Percentiles rank a stretch among this genome's conserved stretches.
These are phyloP conservation scores for Loxodes magnus DNA, from an alignment of 73 alveolate species.

Conservation along the genomic window DNA sequence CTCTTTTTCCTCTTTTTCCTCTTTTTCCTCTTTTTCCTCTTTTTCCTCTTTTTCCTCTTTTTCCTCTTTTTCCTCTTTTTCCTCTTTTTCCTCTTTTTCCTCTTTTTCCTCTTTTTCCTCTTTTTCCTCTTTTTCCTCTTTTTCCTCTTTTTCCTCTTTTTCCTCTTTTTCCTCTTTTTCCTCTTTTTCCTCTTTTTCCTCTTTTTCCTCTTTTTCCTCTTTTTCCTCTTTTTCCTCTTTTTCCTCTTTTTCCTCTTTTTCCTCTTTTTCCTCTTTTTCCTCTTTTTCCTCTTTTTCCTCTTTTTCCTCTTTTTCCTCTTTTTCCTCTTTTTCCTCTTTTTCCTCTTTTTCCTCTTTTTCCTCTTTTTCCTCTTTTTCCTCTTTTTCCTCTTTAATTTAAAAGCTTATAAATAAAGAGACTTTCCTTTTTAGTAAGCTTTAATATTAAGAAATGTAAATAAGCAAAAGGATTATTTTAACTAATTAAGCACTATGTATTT, in stretches of 20 bases:
- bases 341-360: background rate
- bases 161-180: background rate
- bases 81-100: background rate
- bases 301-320: background rate
- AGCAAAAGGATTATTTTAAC: no score
- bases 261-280: background rate
- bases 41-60: background rate
- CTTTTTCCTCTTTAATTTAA: no score
- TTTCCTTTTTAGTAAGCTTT: no score
- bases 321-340: background rate
- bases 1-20: background rate
- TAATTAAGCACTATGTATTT: no score
- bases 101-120: background rate
- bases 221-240: background rate
- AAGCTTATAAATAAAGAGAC: no score
- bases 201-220: background rate
- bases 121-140: background rate
- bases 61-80: background rate
- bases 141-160: background rate
- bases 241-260: conserved; percentile 1
- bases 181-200: background rate
- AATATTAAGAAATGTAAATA: no score
- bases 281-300: background rate
- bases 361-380: background rate
- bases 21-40: background rate